Percentiles rank a stretch among this genome's conserved stretches.
Evolutionary conservation across 441 rosid genomes (phyloP).

Genomic region (Cnidoscolus chayamansa): DNA sequence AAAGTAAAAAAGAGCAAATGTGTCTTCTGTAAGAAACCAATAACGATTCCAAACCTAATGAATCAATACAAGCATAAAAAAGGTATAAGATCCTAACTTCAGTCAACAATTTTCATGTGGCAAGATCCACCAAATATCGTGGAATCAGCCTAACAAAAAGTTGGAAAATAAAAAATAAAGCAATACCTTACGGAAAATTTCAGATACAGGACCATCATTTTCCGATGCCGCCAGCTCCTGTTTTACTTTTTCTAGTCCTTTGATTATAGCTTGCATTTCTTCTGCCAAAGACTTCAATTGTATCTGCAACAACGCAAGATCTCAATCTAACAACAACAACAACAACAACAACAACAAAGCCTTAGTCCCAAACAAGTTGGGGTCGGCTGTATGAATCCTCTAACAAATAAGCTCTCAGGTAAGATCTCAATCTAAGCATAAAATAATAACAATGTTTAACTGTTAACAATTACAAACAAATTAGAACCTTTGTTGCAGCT

Average conservation of each 20-base stretch:
- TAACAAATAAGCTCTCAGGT: no score
- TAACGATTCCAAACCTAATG: background rate
- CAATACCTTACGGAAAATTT: constrained; percentile 73
- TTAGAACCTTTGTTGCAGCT: constrained; percentile 71
- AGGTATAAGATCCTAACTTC: background rate
- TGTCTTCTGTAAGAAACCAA: background rate
- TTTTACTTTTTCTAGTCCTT: constrained; percentile 89
- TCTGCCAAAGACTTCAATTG: constrained; percentile 95
- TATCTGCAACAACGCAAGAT: constrained; percentile 51
- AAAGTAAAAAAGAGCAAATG: background rate
- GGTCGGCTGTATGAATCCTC: no score
- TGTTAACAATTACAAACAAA: constrained; percentile 15
- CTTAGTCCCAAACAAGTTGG: no score
- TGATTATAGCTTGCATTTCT: constrained; percentile 98
- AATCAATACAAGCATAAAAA: background rate
- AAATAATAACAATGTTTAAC: constrained; percentile 10
- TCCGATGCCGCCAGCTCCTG: constrained; percentile 86
- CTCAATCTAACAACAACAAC: constrained; percentile 15
- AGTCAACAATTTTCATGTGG: background rate
- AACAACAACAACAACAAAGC: no score
- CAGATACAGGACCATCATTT: constrained; percentile 96
- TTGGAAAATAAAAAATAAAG: constrained; percentile 9
- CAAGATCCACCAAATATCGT: background rate
- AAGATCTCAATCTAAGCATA: constrained; percentile 18
- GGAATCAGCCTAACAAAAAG: background rate